Evolutionary conservation across 306 rosid species (phyloP).

Genomic region (Cicer pinnatifidum): DNA sequence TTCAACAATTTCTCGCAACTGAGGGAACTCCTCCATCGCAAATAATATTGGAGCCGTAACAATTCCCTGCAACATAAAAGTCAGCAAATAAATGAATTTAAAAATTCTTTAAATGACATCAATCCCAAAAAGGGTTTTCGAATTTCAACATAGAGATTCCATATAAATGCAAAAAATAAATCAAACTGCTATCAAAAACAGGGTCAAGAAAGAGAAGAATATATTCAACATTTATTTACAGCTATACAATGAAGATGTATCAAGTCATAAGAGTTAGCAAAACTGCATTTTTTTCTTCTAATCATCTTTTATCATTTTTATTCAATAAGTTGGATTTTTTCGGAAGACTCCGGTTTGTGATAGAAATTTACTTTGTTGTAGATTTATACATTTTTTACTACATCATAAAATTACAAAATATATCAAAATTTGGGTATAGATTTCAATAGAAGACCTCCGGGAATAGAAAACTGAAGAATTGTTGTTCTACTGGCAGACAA

Average conservation of each 20-base stretch:
- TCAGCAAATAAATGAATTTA: neutral
- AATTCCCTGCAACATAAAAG: constrained; percentile 71
- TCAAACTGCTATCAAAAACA: neutral
- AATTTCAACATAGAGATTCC: constrained; percentile 16
- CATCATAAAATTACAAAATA: constrained; percentile 1
- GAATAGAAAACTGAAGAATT: constrained; percentile 6
- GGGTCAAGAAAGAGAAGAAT: constrained; percentile 11
- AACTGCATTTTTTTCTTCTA: neutral
- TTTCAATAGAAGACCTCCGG: neutral
- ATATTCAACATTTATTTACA: neutral
- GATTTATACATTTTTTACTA: neutral
- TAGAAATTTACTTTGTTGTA: neutral
- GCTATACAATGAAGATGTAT: constrained; percentile 11
- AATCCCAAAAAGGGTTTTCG: neutral
- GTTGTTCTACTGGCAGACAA: neutral
- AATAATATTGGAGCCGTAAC: constrained; percentile 90
- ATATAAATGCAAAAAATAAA: constrained; percentile 2
- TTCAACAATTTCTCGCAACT: constrained; percentile 70
- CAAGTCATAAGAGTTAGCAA: constrained; percentile 13
- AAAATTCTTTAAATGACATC: neutral
- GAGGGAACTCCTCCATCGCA: constrained; percentile 96
- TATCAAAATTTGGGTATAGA: neutral
- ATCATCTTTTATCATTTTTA: neutral
- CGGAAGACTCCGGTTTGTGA: neutral
- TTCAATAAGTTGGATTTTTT: neutral